phyloP scores from a whole-genome alignment of 2,329 filamentous ascomycete species.

The Pseudopyrenochaeta lycopersici region DNA sequence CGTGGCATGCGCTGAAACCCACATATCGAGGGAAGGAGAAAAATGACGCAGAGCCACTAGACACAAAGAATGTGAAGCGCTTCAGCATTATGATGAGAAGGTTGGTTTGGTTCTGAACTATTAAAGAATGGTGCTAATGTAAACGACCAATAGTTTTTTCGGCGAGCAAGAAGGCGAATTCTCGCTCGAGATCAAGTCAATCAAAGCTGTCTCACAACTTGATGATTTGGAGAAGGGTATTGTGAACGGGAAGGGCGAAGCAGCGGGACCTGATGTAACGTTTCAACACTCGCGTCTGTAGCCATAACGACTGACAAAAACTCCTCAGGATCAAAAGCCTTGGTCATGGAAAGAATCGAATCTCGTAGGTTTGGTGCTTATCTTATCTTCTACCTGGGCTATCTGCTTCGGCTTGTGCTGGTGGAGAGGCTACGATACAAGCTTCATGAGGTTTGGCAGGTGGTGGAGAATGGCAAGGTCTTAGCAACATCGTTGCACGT shows the following conservation, averaged over 20 bases:
- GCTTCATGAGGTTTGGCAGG: constrained; percentile 29
- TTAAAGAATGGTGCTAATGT: background rate
- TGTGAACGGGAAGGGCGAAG: constrained; percentile 1
- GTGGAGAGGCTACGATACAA: constrained; percentile 33
- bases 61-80: constrained; percentile 69
- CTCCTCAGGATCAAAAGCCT: constrained; percentile 20
- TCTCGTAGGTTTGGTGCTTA: constrained; percentile 33
- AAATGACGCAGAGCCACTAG: constrained; percentile 66
- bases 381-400: constrained; percentile 30
- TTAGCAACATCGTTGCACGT: background rate
- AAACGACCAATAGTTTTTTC: constrained; percentile 70
- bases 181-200: constrained; percentile 63
- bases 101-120: constrained; percentile 53
- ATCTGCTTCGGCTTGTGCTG: constrained; percentile 31
- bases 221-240: constrained; percentile 37
- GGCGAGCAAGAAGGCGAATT: constrained; percentile 76
- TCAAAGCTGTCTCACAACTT: constrained; percentile 56
- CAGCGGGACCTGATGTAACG: constrained; percentile 14
- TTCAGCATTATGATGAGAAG: constrained; percentile 84
- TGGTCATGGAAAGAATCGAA: constrained; percentile 40
- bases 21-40: constrained; percentile 77
- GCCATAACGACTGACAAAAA: constrained; percentile 13
- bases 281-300: background rate
- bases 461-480: constrained; percentile 22
- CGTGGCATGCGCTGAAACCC: constrained; percentile 72